Base-by-base conservation (phyloP, 2,329 filamentous ascomycete species). In the Coniella vitis region DNA sequence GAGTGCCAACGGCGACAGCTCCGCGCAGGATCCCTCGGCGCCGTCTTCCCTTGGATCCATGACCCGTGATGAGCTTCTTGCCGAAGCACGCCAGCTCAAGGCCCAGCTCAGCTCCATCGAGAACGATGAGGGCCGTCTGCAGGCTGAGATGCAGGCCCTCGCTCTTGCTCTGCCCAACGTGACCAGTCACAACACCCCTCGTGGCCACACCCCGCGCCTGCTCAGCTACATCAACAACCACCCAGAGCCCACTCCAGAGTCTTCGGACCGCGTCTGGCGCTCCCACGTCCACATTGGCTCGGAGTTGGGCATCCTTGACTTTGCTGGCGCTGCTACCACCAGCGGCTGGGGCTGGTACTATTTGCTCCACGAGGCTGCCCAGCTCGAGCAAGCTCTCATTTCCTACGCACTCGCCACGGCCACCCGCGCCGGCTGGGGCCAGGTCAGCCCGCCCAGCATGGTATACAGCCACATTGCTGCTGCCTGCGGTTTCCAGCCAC, bases 291-390 rank as follows among this genome's bases (percentile, higher is more conserved):
- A 91, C 57, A 91, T 98, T 57, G 93, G 93, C 29, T 75, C 81
- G 4, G 81, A 90, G 61, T 78, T 98, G n/a, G 83, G 84, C 31
- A 76, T 98, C n/a, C 74, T 98, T 45, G 91, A 98, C 69, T 96
- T 98, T 61, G 74, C 85, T 4, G 83, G 78, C 51, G 89, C 90
- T 4, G 84, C 84, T 2, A 82, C 79, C n/a, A 84, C 88, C 1
- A 87, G 85, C 3, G 93, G 93, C 34, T 98, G 91, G 91, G 93
- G 93, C 1, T 98, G 90, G 88, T 98, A 98, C 70, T 97, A 90
- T 67, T 80, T 98, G 10, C 74, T 88, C n/a, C 88, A 91, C 62
- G 90, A 95, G 61, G 93, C 83, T 8, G 90, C 90, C 0, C 80
- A 93, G 64, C 78, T 98, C n/a, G 93, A 98, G 68, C 91, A 97